phyloP scores from a whole-genome alignment of 2,329 filamentous ascomycete species.

The Aspergillus glaucus region DNA sequence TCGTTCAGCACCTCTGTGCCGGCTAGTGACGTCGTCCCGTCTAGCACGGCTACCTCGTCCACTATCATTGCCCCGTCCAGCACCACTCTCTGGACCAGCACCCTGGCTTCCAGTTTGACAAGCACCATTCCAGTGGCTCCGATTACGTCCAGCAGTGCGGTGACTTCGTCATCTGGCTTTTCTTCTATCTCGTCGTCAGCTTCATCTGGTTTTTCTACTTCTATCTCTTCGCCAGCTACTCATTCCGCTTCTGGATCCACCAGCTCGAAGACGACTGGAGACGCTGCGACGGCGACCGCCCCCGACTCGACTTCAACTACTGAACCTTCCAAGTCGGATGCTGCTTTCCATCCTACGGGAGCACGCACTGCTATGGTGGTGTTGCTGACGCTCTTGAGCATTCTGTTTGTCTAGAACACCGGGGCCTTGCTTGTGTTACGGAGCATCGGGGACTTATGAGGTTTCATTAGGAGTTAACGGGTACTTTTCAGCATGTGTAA shows the following conservation, averaged over 20 bases:
- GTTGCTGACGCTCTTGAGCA: background rate
- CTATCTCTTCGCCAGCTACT: background rate
- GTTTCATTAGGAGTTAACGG: background rate
- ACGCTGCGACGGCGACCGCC: background rate
- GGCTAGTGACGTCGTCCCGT: background rate
- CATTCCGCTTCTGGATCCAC: background rate
- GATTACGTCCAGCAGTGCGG: background rate
- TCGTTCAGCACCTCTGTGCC: background rate
- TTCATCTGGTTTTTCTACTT: background rate
- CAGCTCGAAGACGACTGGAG: background rate
- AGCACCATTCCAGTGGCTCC: background rate
- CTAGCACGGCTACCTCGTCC: background rate
- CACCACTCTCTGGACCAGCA: background rate
- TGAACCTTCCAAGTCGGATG: background rate
- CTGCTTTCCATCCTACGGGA: background rate
- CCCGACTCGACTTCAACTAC: background rate
- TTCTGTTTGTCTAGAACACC: background rate
- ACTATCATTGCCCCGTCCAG: background rate
- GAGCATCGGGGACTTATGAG: background rate
- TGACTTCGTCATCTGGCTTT: background rate
- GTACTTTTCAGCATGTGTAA: background rate
- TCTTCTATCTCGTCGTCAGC: background rate
- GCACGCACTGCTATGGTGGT: background rate
- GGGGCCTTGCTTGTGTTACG: background rate
- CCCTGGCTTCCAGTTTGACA: background rate